These are phyloP conservation scores for Juncus inflexus DNA, from an alignment of 176 grass and related monocot genomes.

Conservation along the genomic window DNA sequence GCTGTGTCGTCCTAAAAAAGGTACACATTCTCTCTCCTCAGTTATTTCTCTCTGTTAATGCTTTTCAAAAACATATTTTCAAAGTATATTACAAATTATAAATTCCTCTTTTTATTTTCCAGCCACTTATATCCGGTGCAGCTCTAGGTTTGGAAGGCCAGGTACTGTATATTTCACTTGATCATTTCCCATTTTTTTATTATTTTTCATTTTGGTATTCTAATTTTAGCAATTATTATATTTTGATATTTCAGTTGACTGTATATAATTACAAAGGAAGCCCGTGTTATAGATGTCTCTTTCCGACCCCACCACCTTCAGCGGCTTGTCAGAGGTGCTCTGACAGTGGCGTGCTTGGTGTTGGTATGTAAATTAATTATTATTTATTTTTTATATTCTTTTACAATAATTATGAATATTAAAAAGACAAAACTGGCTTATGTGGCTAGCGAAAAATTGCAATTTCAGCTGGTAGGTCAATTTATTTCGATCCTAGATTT, in stretches of 20 bases:
- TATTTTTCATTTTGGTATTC: conserved; percentile 18
- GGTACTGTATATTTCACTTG: conserved; percentile 31
- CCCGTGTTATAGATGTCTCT: conserved; percentile 92
- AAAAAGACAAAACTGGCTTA: too few species aligned
- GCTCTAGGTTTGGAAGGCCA: conserved; percentile 97
- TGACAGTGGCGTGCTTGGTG: conserved; percentile 89
- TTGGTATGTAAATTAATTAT: conserved; percentile 51
- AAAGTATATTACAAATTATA: neutral
- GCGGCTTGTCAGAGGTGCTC: conserved; percentile 90
- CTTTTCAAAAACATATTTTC: conserved; percentile 3
- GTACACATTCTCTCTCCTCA: conserved; percentile 33
- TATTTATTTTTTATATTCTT: conserved; percentile 4
- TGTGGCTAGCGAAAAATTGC: too few species aligned
- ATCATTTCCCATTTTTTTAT: conserved; percentile 21
- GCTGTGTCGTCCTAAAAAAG: conserved; percentile 83
- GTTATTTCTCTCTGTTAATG: too few species aligned
- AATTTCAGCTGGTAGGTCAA: too few species aligned
- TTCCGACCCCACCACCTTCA: conserved; percentile 75
- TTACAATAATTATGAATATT: neutral
- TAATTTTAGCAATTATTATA: neutral
- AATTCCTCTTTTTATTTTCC: conserved; percentile 25
- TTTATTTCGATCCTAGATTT: too few species aligned
- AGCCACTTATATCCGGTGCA: conserved; percentile 88
- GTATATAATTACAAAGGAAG: conserved; percentile 94
- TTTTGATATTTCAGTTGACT: conserved; percentile 50